Base-by-base conservation (phyloP, 371 early-diverging fungal species). In the Zancudomyces culisetae region DNA sequence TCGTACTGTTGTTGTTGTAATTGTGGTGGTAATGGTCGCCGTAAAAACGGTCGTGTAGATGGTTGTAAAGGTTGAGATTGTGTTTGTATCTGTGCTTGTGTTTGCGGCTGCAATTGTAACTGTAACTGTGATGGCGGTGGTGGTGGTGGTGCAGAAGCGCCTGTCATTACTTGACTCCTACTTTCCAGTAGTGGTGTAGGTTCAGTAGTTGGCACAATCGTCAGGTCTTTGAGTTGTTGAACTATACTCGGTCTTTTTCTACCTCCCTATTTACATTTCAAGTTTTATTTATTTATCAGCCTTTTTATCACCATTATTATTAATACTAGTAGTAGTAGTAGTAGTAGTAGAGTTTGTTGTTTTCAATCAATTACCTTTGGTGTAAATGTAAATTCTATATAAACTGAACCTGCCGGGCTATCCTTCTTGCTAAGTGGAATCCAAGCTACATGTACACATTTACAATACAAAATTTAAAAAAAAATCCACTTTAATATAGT, bases 351-450 rank as follows among this genome's bases (percentile, higher is more conserved):
- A 19, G 13, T 19, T 20, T 40, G 41, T 12, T 19, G n/a, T n/a
- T n/a, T n/a, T n/a, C n/a, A n/a, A n/a, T n/a, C n/a, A n/a, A n/a
- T 19, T 19, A 13, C 46, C 19, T 49, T 63, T 27, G 67, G 67
- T 12, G 59, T 64, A 26, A 46, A 66, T 2, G 67, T 66, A 35
- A 66, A 61, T 41, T 66, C 67, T 27, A 66, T 43, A 42, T 65
- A 66, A 6, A 66, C 47, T 27, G 58, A 55, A 13, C 67, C 67
- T 1, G 59, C 57, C 2, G 65, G 53, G 55, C 54, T 64, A 27
- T 59, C 66, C 28, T 53, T 47, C 54, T 28, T 41, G 23, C 57
- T 61, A 35, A 66, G 62, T 27, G 58, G n/a, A 29, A 59, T 58
- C 67, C 67, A 66, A 2, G 59, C 65, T n/a, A n/a, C n/a, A n/a